Evolutionary conservation across 352 stramenopile species (phyloP), one percentile per base, ranked within the genome.

Genomic region (Sclerospora graminicola): DNA sequence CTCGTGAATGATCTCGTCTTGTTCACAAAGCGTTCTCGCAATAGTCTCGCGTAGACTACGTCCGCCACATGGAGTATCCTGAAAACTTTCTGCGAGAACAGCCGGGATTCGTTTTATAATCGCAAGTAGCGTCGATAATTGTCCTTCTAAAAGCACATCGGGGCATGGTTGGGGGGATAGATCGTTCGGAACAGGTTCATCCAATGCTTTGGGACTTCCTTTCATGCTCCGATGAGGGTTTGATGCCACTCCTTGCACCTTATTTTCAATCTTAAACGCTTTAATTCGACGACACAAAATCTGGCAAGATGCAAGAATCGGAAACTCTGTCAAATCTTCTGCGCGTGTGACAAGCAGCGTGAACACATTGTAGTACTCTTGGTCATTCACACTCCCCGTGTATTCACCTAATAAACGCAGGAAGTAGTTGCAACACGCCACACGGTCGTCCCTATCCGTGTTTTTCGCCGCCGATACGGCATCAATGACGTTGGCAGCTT

Each of bases 311-410:
- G 51, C 33, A 9, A 84, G 48, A 48, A 83, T 65, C 11, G 54
- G 48, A 23, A 84, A 77, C 7, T 63, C 54, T 5, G 39, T 57
- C 1, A 84, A 27, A 34, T 70, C 52, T 5, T 74, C 53, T 8
- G 57, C 62, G 40, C 51, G 74, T 15, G 61, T 63, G 4, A 84
- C 57, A n/a, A 84, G 63, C 16, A 82, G 41, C 21, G 63, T 74
- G 38, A 74, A 81, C 28, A 81, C 64, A 33, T 67, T 67, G 41
- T 78, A 84, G 51, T 82, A 84, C 48, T 84, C 72, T 45, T 76
- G 60, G 20, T 73, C 46, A 31, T 23, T 51, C 15, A 81, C 62
- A 31, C 52, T 19, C 1, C 57, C 60, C 28, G 60, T 56, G 35
- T 71, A 84, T 1, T 61, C 60, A n/a, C 69, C 68, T 15, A 84